Percentiles rank a stretch among this genome's conserved stretches.
phyloP scores from a whole-genome alignment of 1,284 basidiomycete species.

The Ustilago lituana region DNA sequence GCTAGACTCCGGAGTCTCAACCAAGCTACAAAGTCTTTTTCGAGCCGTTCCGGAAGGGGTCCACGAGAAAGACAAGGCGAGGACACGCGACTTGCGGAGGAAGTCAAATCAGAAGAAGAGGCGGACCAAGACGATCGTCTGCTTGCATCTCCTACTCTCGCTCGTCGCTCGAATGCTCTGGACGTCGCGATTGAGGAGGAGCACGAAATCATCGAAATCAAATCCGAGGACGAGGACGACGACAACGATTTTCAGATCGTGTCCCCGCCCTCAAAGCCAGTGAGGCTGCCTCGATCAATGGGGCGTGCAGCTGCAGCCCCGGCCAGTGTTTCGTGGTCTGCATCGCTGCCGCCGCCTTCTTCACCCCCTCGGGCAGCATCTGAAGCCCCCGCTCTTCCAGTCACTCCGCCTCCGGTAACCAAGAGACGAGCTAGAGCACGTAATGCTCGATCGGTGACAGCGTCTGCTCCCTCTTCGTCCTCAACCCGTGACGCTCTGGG shows the following conservation, averaged over 20 bases:
- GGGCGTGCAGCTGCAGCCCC: background rate
- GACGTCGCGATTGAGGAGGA: constrained; percentile 13
- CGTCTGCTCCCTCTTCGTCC: background rate
- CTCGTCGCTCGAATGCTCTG: constrained; percentile 1
- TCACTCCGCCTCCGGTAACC: constrained; percentile 15
- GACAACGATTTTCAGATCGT: constrained; percentile 34
- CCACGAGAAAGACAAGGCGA: background rate
- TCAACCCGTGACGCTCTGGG: constrained; percentile 23
- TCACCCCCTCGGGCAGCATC: constrained; percentile 15
- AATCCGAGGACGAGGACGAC: constrained; percentile 47
- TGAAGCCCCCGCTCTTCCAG: background rate
- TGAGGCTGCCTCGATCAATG: background rate
- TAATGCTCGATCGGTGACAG: constrained; percentile 26
- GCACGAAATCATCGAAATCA: constrained; percentile 41
- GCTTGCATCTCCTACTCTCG: constrained; percentile 20
- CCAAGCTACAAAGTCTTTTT: no score
- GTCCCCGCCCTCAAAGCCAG: constrained; percentile 5
- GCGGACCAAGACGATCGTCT: constrained; percentile 8
- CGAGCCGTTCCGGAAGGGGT: no score
- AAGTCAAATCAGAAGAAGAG: constrained; percentile 14
- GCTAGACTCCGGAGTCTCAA: constrained; percentile 26
- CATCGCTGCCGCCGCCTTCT: background rate
- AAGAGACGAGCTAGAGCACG: constrained; percentile 19
- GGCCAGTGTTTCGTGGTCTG: background rate
- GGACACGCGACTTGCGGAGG: background rate